phyloP scores from a whole-genome alignment of 176 grass and related monocot genomes.

The Calamus simplicifolius region DNA sequence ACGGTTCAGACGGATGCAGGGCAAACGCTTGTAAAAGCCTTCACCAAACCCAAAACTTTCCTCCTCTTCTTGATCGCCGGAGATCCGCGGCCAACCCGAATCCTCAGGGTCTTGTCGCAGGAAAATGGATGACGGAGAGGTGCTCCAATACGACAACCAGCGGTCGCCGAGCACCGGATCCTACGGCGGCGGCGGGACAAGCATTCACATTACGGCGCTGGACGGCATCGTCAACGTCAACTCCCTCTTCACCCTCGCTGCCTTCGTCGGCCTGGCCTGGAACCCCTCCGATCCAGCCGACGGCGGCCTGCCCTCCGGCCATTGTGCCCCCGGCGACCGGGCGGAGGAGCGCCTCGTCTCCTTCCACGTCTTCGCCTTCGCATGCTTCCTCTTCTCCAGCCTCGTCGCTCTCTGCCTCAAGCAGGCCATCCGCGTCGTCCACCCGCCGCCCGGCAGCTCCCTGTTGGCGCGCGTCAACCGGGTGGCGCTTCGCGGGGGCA shows the following conservation, averaged over 20 bases:
- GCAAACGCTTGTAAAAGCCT: too few relatives aligned
- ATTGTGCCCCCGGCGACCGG: conserved; percentile 45
- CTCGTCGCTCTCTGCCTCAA: conserved; percentile 94
- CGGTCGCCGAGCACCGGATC: neutral
- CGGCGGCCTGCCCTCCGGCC: conserved; percentile 16
- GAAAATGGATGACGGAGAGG: too few relatives aligned
- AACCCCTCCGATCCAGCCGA: conserved; percentile 38
- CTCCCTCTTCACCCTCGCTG: conserved; percentile 79
- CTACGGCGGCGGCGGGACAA: conserved; percentile 41
- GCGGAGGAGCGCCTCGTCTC: conserved; percentile 60
- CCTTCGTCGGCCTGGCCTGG: conserved; percentile 74
- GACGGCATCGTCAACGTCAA: conserved; percentile 97
- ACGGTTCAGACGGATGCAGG: too few relatives aligned
- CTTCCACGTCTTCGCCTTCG: conserved; percentile 85
- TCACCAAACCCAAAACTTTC: too few relatives aligned
- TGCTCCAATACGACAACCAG: too few relatives aligned
- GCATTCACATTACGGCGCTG: conserved; percentile 75
- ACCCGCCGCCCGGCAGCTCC: conserved; percentile 1
- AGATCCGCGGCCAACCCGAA: too few relatives aligned
- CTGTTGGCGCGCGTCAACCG: conserved; percentile 45
- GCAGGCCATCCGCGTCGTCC: conserved; percentile 60
- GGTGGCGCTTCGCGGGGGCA: conserved; percentile 50
- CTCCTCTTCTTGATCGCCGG: too few relatives aligned
- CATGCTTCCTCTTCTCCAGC: conserved; percentile 95
- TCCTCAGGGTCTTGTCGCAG: too few relatives aligned